Evolutionary conservation across 2,329 filamentous ascomycete genomes (phyloP), one percentile per base, ranked within the genome.

Genomic region (Rasamsonia emersonii): DNA sequence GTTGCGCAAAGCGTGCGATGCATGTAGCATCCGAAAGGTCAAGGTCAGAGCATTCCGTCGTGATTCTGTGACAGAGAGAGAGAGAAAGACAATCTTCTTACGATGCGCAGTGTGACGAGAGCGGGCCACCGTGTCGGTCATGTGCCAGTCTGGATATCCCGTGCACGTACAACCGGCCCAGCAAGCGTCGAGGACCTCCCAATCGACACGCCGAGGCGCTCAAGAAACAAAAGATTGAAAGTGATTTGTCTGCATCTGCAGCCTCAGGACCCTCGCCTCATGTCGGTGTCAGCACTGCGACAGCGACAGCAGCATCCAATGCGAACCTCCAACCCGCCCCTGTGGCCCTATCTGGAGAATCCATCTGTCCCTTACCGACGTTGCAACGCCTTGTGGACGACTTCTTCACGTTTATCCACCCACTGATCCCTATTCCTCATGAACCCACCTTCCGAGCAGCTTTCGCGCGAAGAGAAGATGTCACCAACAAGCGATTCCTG

Each of bases 151-250:
- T 81, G 41, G 75, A 79, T 40, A 79, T 81, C 29, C 75, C 75
- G 16, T 82, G 77, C 51, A 81, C 77, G 36, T 80, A 77, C 50
- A 67, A 77, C 28, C 64, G 77, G 40, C 75, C 75, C 16, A 78
- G 71, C 49, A 66, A 73, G 36, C 67, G 77, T 37, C 65, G 77
- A 47, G 77, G 77, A 4, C 77, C 77, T 20, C 75, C 77, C 18
- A 82, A 81, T 46, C 62, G 71, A 41, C 75, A 79, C 59, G 76
- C 76, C 11, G 77, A 80, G 59, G 73, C 73, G 13, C 70, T 80
- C 46, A 81, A 80, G 61, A 74, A 69, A 46, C 68, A 72, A 33
- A 68, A 70, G 25, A 51, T 76, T 4, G 70, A 65, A 18, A 28
- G 10, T 2, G 32, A 24, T 11, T 9, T 17, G 21, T 14, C 18